These are phyloP conservation scores for Ophiostoma fasciatum DNA, from an alignment of 2,329 filamentous ascomycete genomes.

Conservation along the genomic window DNA sequence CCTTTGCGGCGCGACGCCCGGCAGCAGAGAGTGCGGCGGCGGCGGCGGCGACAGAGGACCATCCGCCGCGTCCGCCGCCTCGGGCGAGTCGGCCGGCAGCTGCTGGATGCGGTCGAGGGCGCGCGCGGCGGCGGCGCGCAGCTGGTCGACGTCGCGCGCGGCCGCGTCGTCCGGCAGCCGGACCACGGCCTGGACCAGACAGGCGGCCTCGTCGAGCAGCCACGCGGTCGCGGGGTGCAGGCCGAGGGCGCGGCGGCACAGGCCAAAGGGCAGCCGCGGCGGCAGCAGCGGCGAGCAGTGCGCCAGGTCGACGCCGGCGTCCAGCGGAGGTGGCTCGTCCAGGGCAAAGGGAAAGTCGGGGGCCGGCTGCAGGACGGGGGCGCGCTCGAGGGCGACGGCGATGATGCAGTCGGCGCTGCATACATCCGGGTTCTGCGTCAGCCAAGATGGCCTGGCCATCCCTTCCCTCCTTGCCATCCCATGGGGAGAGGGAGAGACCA, in stretches of 20 bases:
- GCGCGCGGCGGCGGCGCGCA: constrained; percentile 24
- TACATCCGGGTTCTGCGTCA: too few species aligned
- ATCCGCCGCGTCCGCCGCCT: background rate
- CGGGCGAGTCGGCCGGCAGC: constrained; percentile 15
- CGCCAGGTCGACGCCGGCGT: constrained; percentile 22
- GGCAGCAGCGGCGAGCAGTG: constrained; percentile 32
- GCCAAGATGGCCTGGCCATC: too few species aligned
- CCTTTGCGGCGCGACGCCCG: too few species aligned
- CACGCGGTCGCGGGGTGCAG: constrained; percentile 30
- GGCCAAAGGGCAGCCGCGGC: constrained; percentile 26
- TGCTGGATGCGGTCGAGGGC: constrained; percentile 23
- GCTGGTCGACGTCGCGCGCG: constrained; percentile 21
- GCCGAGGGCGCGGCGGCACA: constrained; percentile 23
- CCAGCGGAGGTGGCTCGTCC: constrained; percentile 19
- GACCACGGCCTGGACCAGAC: constrained; percentile 26
- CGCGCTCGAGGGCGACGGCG: constrained; percentile 27
- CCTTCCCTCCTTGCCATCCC: too few species aligned
- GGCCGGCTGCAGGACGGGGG: constrained; percentile 23
- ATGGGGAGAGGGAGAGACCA: too few species aligned
- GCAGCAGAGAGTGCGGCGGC: constrained; percentile 12
- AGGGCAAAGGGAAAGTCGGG: constrained; percentile 23
- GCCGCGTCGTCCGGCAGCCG: constrained; percentile 20
- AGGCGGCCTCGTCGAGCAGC: constrained; percentile 35
- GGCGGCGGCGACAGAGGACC: constrained; percentile 2
- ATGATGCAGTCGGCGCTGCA: constrained; percentile 30